A percentile compares a stretch with the other conserved stretches of the same genome.
phyloP scores from a whole-genome alignment of 2,329 filamentous ascomycete genomes.

The Penicillium sp. region DNA sequence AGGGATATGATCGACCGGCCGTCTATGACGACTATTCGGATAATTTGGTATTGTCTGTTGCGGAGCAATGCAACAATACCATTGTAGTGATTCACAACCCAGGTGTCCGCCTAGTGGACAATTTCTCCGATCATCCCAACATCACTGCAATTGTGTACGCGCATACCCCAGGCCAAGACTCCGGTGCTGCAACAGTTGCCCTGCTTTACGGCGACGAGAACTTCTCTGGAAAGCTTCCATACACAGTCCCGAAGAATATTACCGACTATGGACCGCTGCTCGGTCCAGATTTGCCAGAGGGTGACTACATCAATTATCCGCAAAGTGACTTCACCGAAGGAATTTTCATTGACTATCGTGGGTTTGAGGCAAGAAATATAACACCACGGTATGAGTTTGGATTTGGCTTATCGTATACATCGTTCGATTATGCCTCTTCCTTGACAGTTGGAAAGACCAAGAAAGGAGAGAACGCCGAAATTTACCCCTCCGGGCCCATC shows the following conservation, averaged over 20 bases:
- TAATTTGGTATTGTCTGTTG: constrained; percentile 66
- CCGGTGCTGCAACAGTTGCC: constrained; percentile 71
- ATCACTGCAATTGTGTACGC: constrained; percentile 74
- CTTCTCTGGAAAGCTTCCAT: constrained; percentile 61
- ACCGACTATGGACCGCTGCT: constrained; percentile 58
- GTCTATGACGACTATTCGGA: constrained; percentile 25
- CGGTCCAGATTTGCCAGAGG: constrained; percentile 45
- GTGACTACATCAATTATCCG: constrained; percentile 55
- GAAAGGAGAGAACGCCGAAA: constrained; percentile 14
- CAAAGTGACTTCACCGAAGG: constrained; percentile 63
- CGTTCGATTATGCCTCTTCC: constrained; percentile 55
- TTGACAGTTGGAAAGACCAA: constrained; percentile 45
- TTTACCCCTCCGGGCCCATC: constrained; percentile 51
- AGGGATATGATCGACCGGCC: constrained; percentile 18
- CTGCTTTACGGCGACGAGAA: constrained; percentile 68
- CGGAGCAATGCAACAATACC: constrained; percentile 76
- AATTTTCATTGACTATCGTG: constrained; percentile 59
- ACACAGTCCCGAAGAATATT: constrained; percentile 56
- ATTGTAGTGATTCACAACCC: constrained; percentile 88
- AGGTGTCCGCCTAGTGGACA: constrained; percentile 73
- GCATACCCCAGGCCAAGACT: constrained; percentile 71
- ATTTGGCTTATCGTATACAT: constrained; percentile 62
- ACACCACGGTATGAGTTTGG: constrained; percentile 63
- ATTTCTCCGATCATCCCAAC: constrained; percentile 60
- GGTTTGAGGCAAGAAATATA: constrained; percentile 50